These are phyloP conservation scores for Rhodotorula graminis DNA, from an alignment of 768 basidiomycete genomes.

Conservation along the genomic window DNA sequence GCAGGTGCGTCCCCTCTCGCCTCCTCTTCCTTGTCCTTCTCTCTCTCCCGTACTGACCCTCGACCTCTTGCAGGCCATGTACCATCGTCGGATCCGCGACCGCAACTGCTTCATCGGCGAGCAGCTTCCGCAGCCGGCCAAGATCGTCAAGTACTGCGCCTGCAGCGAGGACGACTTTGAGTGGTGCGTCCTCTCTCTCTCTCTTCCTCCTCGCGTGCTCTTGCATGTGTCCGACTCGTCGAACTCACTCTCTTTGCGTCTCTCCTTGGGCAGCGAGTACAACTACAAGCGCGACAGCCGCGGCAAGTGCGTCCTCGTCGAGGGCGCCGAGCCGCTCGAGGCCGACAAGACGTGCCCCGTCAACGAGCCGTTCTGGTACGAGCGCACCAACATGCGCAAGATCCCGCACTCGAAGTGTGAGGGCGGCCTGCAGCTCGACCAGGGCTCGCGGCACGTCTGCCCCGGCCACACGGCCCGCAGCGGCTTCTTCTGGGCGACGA, in stretches of 20 bases:
- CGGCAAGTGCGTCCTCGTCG: slow-evolving; percentile 71
- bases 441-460: slow-evolving; percentile 67
- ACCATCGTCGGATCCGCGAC: slow-evolving; percentile 77
- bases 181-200: slow-evolving; percentile 59
- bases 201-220: background rate
- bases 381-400: slow-evolving; percentile 82
- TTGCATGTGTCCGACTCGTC: too few relatives aligned
- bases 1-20: slow-evolving; percentile 55
- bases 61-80: slow-evolving; percentile 61
- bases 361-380: slow-evolving; percentile 81
- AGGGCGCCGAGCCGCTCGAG: slow-evolving; percentile 60
- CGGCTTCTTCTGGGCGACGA: slow-evolving; percentile 74
- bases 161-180: slow-evolving; percentile 80
- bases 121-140: slow-evolving; percentile 55
- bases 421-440: slow-evolving; percentile 73
- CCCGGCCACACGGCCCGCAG: slow-evolving; percentile 60
- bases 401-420: slow-evolving; percentile 83
- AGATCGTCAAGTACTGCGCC: slow-evolving; percentile 63
- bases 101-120: slow-evolving; percentile 79
- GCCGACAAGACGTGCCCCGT: slow-evolving; percentile 58
- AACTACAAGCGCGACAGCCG: slow-evolving; percentile 68
- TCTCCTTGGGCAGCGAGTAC: slow-evolving; percentile 66
- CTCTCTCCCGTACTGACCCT: background rate
- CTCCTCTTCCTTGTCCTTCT: too few relatives aligned
- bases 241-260: too few relatives aligned